phyloP scores from a whole-genome alignment of 441 rosid genomes.

The Adansonia madagascariensis region DNA sequence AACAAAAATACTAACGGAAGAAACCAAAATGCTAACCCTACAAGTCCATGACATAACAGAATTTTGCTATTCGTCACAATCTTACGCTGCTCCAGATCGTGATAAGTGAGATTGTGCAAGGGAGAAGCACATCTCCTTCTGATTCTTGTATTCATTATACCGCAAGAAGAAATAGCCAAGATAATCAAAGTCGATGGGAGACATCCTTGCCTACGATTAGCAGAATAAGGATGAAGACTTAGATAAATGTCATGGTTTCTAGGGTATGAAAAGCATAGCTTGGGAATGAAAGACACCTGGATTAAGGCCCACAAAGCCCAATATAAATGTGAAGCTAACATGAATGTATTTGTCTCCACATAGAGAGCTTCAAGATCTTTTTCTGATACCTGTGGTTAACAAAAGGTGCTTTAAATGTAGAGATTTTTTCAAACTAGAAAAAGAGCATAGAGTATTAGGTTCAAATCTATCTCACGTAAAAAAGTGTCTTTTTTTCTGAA shows the following conservation, averaged over 20 bases:
- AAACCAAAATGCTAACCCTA: conserved; percentile 17
- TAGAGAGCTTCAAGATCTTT: conserved; percentile 68
- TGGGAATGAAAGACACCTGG: conserved; percentile 55
- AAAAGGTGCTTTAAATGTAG: background rate
- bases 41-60: conserved; percentile 18
- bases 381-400: conserved; percentile 52
- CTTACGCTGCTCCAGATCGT: conserved; percentile 30
- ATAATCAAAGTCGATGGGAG: conserved; percentile 94
- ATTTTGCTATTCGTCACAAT: background rate
- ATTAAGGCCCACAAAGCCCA: conserved; percentile 98
- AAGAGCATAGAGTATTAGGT: background rate
- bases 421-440: conserved; percentile 22
- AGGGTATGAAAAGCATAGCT: conserved; percentile 9
- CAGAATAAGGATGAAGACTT: background rate
- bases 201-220: conserved; percentile 81
- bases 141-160: conserved; percentile 82
- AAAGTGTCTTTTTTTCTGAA: background rate
- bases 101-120: conserved; percentile 63
- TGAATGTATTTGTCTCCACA: conserved; percentile 72
- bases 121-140: conserved; percentile 55
- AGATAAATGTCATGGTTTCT: conserved; percentile 4
- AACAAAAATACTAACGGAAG: conserved; percentile 33
- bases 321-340: conserved; percentile 78
- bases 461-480: background rate
- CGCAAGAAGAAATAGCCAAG: conserved; percentile 81